Evolutionary conservation across 345 rosid genomes (phyloP), one percentile per base, ranked within the genome.

Genomic region (Populus euphratica): DNA sequence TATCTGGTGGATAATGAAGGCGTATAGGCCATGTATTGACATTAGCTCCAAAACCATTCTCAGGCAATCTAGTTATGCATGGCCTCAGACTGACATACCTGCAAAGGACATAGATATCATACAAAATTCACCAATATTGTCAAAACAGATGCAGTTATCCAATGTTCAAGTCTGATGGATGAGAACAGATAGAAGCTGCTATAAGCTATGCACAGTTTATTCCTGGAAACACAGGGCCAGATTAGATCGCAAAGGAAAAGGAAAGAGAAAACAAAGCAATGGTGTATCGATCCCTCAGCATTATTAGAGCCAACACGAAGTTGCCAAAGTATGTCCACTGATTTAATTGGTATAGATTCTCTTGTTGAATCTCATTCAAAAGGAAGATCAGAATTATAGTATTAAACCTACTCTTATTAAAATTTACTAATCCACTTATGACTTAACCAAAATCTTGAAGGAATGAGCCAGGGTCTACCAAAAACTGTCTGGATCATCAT

Each of bases 1-100:
- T 81, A 68, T 87, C 86, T 29, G 91, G 91, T n/a, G 90, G 89
- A 80, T 77, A 18, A 77, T 87, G 88, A 74, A 91, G 88, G 49
- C 91, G 90, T 72, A 80, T 79, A 73, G 93, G 95, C 93, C 95
- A 91, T 54, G 83, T 31, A 52, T 87, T 82, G 72, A 88, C 82
- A 75, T 91, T 91, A 61, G 84, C 85, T 39, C 91, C 92, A 77
- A 85, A 86, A 70, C 91, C 87, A 68, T 79, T 84, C 73, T 82
- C 88, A 20, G 90, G 93, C 77, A 91, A 80, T 11, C 27, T 73
- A 27, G 86, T 81, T 76, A 87, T 86, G 80, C 95, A 91, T 0
- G 89, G 84, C 68, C 52, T 89, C 84, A 88, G 74, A 80, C 75
- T 80, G 70, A 85, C 84, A 76, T 91, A 85, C 91, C 93, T 89